phyloP scores from a whole-genome alignment of 768 basidiomycete species.

The Mycena vitilis region DNA sequence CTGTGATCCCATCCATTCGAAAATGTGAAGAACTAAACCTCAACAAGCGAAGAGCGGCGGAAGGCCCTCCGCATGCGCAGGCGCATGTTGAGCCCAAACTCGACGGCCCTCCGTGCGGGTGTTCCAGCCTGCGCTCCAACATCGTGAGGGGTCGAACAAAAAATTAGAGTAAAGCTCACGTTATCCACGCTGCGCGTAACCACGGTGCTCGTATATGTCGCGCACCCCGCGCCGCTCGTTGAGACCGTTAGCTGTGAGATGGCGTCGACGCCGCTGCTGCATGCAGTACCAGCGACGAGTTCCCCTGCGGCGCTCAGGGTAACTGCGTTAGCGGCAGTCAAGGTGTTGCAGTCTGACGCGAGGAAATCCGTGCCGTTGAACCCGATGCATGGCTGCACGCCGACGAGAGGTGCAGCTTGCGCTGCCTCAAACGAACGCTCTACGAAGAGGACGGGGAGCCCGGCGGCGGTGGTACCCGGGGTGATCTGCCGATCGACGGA shows the following conservation, averaged over 20 bases:
- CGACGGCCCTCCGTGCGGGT: not conserved
- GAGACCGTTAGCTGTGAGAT: conserved; percentile 11
- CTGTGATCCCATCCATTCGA: too few relatives aligned
- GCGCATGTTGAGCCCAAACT: too few relatives aligned
- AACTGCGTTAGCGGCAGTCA: too few relatives aligned
- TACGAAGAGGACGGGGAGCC: conserved; percentile 12
- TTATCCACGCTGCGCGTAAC: conserved; percentile 1
- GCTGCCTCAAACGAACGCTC: conserved; percentile 10
- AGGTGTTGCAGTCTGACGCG: conserved; percentile 3
- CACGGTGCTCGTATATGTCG: not conserved
- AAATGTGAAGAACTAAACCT: not conserved
- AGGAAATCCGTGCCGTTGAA: conserved; percentile 16
- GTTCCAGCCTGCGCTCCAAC: not conserved
- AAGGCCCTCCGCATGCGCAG: not conserved
- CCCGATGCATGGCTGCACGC: conserved; percentile 6
- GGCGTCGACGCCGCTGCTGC: conserved; percentile 10
- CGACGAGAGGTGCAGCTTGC: conserved; percentile 10
- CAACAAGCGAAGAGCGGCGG: not conserved
- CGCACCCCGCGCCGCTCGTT: conserved; percentile 3
- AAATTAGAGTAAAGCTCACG: not conserved
- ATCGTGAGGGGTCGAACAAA: not conserved
- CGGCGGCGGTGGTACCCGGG: not conserved
- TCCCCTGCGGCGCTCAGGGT: conserved; percentile 6
- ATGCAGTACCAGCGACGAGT: conserved; percentile 13
- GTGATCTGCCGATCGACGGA: not conserved